These are phyloP conservation scores for Teunomyces aglyptinius DNA, from an alignment of 805 yeast genomes.

Conservation along the genomic window DNA sequence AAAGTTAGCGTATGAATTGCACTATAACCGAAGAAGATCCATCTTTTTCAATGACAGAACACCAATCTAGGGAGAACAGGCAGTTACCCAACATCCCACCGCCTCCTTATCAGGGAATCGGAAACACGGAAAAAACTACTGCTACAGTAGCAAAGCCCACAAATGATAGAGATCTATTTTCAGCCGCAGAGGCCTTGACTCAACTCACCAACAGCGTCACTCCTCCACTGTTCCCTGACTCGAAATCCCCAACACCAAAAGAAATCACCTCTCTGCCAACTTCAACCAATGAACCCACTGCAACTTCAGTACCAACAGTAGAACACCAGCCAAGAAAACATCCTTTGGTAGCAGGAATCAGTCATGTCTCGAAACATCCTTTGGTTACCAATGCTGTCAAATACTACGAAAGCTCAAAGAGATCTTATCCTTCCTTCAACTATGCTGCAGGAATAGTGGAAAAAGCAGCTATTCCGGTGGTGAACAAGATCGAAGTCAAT, in stretches of 20 bases:
- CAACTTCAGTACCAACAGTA: slow-evolving; percentile 9
- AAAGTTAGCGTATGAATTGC: slow-evolving; percentile 1
- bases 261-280: background rate
- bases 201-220: slow-evolving; percentile 27
- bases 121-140: background rate
- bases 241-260: slow-evolving; percentile 6
- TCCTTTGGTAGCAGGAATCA: slow-evolving; percentile 40
- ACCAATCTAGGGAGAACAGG: background rate
- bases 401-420: slow-evolving; percentile 45
- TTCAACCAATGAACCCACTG: slow-evolving; percentile 8
- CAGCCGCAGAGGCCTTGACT: slow-evolving; percentile 44
- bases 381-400: slow-evolving; percentile 49
- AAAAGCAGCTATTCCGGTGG: slow-evolving; percentile 54
- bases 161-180: slow-evolving; percentile 28
- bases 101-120: slow-evolving; percentile 1
- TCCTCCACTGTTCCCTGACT: slow-evolving; percentile 16
- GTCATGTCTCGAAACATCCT: slow-evolving; percentile 38
- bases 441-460: slow-evolving; percentile 63
- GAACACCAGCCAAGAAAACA: slow-evolving; percentile 19
- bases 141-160: slow-evolving; percentile 4
- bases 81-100: slow-evolving; percentile 1
- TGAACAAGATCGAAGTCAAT: slow-evolving; percentile 46
- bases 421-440: slow-evolving; percentile 48
- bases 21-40: background rate
- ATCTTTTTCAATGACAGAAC: background rate